These are phyloP conservation scores for Cryphonectria japonica DNA, from an alignment of 2,329 filamentous ascomycete species.

Conservation along the genomic window DNA sequence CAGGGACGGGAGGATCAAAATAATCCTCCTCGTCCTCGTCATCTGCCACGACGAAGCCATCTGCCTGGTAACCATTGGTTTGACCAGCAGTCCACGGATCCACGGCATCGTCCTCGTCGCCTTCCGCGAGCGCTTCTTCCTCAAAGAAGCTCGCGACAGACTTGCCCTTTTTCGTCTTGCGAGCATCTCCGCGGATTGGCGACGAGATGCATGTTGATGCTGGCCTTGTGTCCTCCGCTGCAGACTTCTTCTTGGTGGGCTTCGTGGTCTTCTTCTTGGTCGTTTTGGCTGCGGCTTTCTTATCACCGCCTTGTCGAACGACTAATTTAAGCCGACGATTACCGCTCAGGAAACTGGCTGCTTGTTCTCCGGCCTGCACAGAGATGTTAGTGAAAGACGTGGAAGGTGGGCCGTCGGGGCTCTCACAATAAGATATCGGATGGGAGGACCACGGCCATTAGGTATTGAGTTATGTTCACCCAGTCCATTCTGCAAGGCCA, in stretches of 20 bases:
- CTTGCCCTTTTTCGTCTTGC: slow-evolving; percentile 43
- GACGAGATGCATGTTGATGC: slow-evolving; percentile 58
- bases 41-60: slow-evolving; percentile 44
- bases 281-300: slow-evolving; percentile 37
- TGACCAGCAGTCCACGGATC: slow-evolving; percentile 42
- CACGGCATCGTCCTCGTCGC: slow-evolving; percentile 42
- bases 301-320: slow-evolving; percentile 43
- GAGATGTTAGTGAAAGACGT: neutral
- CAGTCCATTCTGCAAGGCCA: slow-evolving; percentile 76
- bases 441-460: slow-evolving; percentile 60
- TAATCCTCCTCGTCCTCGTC: slow-evolving; percentile 47
- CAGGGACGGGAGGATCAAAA: slow-evolving; percentile 49
- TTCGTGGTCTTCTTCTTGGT: slow-evolving; percentile 42
- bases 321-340: slow-evolving; percentile 49
- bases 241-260: slow-evolving; percentile 35
- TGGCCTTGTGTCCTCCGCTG: slow-evolving; percentile 27
- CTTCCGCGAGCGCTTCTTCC: slow-evolving; percentile 37
- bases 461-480: slow-evolving; percentile 65
- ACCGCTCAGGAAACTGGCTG: slow-evolving; percentile 45
- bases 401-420: slow-evolving; percentile 27
- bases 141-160: slow-evolving; percentile 29
- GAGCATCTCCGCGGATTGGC: slow-evolving; percentile 44
- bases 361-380: slow-evolving; percentile 20
- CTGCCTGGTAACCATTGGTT: slow-evolving; percentile 49
- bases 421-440: slow-evolving; percentile 72